A percentile compares a stretch with the other conserved stretches of the same genome.
phyloP scores from a whole-genome alignment of 2,329 filamentous ascomycete genomes.

The Neofusicoccum kwambonambiense region DNA sequence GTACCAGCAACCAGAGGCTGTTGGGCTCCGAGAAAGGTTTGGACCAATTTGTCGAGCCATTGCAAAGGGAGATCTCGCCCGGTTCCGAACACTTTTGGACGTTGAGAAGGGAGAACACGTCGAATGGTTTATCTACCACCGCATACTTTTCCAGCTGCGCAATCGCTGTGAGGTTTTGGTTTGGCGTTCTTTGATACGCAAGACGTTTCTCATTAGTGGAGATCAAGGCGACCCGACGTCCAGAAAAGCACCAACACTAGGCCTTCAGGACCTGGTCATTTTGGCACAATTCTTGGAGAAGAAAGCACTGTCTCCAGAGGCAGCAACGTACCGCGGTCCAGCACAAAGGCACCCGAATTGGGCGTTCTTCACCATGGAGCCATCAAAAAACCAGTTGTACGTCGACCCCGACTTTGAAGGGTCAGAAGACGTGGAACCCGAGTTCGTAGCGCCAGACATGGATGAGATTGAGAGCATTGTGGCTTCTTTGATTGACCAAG shows the following conservation, averaged over 20 bases:
- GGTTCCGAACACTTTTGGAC: conserved; percentile 67
- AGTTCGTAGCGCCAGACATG: conserved; percentile 44
- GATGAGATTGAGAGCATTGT: conserved; percentile 75
- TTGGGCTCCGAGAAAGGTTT: conserved; percentile 65
- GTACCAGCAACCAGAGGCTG: conserved; percentile 68
- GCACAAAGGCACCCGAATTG: conserved; percentile 42
- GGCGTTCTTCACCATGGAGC: conserved; percentile 49
- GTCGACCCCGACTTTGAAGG: conserved; percentile 48
- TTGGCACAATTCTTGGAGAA: conserved; percentile 66
- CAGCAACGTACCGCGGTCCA: conserved; percentile 28
- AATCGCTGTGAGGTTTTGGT: conserved; percentile 78
- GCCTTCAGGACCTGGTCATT: conserved; percentile 62
- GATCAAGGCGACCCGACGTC: conserved; percentile 60
- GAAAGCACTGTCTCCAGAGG: conserved; percentile 37
- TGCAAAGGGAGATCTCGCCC: conserved; percentile 68
- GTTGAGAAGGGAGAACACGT: neutral
- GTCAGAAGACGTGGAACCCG: conserved; percentile 27
- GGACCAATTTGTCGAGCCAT: conserved; percentile 71
- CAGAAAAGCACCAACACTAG: conserved; percentile 70
- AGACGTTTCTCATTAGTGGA: conserved; percentile 75
- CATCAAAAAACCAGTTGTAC: conserved; percentile 45
- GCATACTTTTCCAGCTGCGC: conserved; percentile 71
- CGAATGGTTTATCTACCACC: conserved; percentile 72
- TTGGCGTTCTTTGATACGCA: conserved; percentile 78
- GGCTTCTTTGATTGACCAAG: conserved; percentile 74